Evolutionary conservation across 73 alveolate species (phyloP).

Genomic region (Paramecium sexaurelia): DNA sequence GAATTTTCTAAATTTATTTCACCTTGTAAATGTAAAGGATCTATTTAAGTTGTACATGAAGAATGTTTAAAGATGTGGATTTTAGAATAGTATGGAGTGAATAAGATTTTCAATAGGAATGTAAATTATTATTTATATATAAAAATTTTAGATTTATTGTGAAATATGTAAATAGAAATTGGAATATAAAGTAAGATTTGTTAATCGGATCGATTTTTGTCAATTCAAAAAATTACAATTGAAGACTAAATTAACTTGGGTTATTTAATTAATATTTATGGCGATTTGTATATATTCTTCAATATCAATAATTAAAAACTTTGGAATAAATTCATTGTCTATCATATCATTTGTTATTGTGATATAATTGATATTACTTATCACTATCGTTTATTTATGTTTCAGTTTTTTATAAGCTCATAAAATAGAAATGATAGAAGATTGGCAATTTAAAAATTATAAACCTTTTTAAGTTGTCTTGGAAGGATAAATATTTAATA

Average conservation of each 20-base stretch:
- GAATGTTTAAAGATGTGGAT: conserved; percentile 65
- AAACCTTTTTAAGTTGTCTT: no score
- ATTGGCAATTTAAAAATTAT: not conserved
- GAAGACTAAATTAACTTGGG: not conserved
- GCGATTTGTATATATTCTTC: not conserved
- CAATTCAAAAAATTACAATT: not conserved
- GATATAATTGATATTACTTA: not conserved
- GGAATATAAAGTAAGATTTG: not conserved
- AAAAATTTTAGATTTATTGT: not conserved
- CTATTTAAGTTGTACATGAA: conserved; percentile 44
- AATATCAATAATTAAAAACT: not conserved
- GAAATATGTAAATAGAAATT: not conserved
- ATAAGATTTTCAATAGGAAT: not conserved
- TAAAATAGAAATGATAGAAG: not conserved
- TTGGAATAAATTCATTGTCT: not conserved
- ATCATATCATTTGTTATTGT: not conserved
- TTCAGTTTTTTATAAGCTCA: not conserved
- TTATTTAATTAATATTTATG: not conserved
- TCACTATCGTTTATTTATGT: not conserved
- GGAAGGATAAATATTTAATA: not conserved
- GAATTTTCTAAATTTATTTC: conserved; percentile 48
- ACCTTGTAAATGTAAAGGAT: conserved; percentile 66
- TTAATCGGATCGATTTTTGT: not conserved
- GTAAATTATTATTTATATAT: not conserved
- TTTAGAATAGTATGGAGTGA: conserved; percentile 31